These are phyloP conservation scores for Dionaea muscipula DNA, from an alignment of 179 eudicot species.

Conservation along the genomic window DNA sequence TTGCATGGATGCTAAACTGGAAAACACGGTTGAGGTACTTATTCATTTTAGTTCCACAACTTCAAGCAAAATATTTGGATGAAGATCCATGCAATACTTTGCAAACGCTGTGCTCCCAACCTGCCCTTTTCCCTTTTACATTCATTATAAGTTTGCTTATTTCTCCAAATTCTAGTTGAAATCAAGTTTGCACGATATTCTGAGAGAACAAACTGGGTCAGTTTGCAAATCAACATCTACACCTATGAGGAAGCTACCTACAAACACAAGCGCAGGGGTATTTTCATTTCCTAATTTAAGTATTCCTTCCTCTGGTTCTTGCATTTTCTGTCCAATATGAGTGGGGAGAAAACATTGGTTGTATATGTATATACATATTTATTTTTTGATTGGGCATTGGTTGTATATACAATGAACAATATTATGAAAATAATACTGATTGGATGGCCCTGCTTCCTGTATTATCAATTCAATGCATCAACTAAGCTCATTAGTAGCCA, in stretches of 20 bases:
- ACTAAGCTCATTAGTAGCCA: too few relatives aligned
- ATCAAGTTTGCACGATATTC: constrained; percentile 18
- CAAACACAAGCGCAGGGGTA: constrained; percentile 26
- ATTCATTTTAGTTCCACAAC: background rate
- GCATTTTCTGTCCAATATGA: too few relatives aligned
- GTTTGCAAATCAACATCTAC: constrained; percentile 17
- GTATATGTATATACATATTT: too few relatives aligned
- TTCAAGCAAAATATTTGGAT: too few relatives aligned
- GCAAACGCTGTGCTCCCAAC: background rate
- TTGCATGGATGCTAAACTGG: constrained; percentile 46
- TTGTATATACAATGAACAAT: too few relatives aligned
- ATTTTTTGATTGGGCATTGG: too few relatives aligned
- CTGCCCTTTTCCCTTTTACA: background rate
- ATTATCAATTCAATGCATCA: too few relatives aligned
- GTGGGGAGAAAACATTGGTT: too few relatives aligned
- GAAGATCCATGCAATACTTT: background rate
- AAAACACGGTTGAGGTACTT: constrained; percentile 10
- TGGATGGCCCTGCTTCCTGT: too few relatives aligned
- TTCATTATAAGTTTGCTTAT: background rate
- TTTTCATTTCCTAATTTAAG: background rate
- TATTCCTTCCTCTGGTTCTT: background rate
- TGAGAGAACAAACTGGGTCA: constrained; percentile 26
- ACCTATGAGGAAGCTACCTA: constrained; percentile 23
- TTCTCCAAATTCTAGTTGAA: constrained; percentile 22
- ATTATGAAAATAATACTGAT: too few relatives aligned